These are phyloP conservation scores for Paraphysoderma sedebokerense DNA, from an alignment of 371 early-diverging fungal genomes.

Conservation along the genomic window DNA sequence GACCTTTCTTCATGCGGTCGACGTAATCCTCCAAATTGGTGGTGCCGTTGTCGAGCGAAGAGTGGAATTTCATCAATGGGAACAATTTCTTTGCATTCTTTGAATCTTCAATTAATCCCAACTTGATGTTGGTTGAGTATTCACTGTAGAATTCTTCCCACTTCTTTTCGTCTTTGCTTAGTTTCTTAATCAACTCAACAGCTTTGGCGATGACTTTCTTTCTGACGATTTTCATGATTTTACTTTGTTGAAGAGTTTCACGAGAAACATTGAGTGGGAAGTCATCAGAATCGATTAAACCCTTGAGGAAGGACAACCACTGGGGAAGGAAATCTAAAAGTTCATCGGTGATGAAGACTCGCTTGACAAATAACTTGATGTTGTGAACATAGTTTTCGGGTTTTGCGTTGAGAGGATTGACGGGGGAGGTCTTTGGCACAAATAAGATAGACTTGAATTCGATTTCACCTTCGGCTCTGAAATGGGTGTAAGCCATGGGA, in stretches of 20 bases:
- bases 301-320: constrained; percentile 55
- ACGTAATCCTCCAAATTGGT: constrained; percentile 73
- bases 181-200: constrained; percentile 7
- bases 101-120: constrained; percentile 66
- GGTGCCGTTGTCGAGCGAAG: constrained; percentile 33
- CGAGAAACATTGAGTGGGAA: constrained; percentile 90
- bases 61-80: constrained; percentile 60
- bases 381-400: constrained; percentile 32
- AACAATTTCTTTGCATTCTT: constrained; percentile 50
- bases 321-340: constrained; percentile 50
- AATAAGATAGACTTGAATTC: constrained; percentile 74
- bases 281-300: constrained; percentile 83
- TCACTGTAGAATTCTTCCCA: constrained; percentile 53
- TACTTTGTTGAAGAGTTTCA: constrained; percentile 81
- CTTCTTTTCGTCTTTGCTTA: constrained; percentile 58
- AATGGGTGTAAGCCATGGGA: constrained; percentile 53
- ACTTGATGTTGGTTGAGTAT: constrained; percentile 54
- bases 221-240: constrained; percentile 42
- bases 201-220: constrained; percentile 6
- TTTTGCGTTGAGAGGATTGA: constrained; percentile 39
- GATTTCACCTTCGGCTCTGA: constrained; percentile 73
- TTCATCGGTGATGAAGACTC: constrained; percentile 92
- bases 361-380: constrained; percentile 79
- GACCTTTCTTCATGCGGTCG: constrained; percentile 65
- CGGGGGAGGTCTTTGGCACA: constrained; percentile 52